Conservation (phyloP, 2,329 filamentous ascomycete genomes). For the Pseudogymnoascus sp. region DNA sequence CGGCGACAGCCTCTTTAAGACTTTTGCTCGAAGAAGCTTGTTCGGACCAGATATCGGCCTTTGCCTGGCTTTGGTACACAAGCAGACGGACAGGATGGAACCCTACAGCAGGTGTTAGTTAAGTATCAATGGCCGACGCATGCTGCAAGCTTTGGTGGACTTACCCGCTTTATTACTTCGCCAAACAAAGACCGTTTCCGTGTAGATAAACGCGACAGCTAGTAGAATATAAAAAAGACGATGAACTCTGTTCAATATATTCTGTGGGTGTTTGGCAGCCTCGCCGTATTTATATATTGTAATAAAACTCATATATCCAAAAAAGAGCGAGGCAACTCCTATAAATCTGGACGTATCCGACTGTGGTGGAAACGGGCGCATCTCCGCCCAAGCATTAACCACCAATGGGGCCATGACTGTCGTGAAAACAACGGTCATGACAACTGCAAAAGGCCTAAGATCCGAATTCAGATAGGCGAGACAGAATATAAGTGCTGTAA, state of each 20-base stretch:
- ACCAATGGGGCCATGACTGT: conserved; percentile 10
- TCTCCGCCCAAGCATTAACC: neutral
- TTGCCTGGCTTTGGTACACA: conserved; percentile 12
- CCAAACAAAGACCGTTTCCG: neutral
- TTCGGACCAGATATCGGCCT: conserved; percentile 13
- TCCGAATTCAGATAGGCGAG: conserved; percentile 1
- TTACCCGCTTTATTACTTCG: conserved; percentile 9
- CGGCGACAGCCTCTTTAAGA: conserved; percentile 16
- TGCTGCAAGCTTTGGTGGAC: neutral
- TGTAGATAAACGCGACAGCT: neutral
- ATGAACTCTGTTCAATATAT: conserved; percentile 5
- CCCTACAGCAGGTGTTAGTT: neutral
- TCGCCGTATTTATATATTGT: conserved; percentile 5
- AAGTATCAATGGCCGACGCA: neutral
- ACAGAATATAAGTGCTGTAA: neutral
- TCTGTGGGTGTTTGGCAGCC: neutral
- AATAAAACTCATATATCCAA: conserved; percentile 10
- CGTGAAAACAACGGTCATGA: conserved; percentile 4
- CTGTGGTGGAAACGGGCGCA: conserved; percentile 11
- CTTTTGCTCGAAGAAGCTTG: conserved; percentile 17
- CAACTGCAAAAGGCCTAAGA: conserved; percentile 11
- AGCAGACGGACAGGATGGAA: conserved; percentile 17
- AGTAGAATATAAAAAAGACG: neutral
- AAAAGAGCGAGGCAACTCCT: neutral
- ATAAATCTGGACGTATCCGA: neutral